Percentiles rank a stretch among this genome's conserved stretches.
Conservation (phyloP, 139 green algal genomes). For the Deuterostichococcus epilithicus region DNA sequence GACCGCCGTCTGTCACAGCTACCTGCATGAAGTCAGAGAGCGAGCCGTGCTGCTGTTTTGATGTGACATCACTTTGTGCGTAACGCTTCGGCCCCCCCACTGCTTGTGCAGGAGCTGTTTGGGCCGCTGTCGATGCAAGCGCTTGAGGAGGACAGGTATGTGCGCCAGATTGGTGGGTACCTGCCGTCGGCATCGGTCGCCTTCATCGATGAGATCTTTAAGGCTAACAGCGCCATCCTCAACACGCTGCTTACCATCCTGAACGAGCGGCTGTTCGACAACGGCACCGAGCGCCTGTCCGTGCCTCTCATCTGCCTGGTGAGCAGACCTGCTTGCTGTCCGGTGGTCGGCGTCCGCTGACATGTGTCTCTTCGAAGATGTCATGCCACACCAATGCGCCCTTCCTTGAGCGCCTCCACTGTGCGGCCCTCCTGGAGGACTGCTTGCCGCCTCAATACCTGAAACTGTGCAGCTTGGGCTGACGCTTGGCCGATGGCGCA, state of each 20-base stretch:
- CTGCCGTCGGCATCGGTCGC: slow-evolving; percentile 78
- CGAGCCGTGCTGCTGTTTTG: neutral
- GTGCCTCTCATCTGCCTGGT: slow-evolving; percentile 65
- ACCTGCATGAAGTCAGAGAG: no score
- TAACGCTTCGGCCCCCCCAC: neutral
- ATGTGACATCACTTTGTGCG: neutral
- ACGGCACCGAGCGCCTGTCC: slow-evolving; percentile 62
- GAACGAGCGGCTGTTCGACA: slow-evolving; percentile 95
- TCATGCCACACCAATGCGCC: neutral
- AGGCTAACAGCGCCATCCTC: slow-evolving; percentile 91
- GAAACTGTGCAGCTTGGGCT: no score
- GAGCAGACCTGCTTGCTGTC: neutral
- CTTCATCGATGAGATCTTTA: slow-evolving; percentile 91
- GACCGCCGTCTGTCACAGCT: no score
- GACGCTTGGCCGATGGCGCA: no score
- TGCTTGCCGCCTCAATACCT: no score
- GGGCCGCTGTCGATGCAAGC: slow-evolving; percentile 84
- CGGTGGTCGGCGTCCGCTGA: neutral
- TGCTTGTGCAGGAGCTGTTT: slow-evolving; percentile 73
- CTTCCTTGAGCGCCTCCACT: neutral
- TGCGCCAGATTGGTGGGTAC: slow-evolving; percentile 85
- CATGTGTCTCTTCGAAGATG: neutral
- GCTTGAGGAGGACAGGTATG: slow-evolving; percentile 89
- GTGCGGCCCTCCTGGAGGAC: no score
- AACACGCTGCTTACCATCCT: slow-evolving; percentile 93